phyloP scores from a whole-genome alignment of 169 alveolate species.

The Amoebophrya sp. region DNA sequence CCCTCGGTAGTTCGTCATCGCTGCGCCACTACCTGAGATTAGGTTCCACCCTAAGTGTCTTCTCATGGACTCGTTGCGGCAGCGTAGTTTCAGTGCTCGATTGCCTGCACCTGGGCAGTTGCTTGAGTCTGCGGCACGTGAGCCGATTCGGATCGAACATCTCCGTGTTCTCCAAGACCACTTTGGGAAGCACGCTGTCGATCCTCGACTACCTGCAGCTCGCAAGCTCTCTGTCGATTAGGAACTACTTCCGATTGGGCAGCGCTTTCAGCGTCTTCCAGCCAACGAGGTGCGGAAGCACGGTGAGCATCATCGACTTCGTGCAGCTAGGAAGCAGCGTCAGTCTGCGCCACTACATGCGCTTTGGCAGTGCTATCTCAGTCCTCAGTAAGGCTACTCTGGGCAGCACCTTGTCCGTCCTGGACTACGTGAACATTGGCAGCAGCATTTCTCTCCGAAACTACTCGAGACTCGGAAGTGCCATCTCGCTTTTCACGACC shows the following conservation, averaged over 20 bases:
- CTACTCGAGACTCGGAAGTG: background rate
- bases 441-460: background rate
- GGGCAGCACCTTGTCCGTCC: conserved; percentile 30
- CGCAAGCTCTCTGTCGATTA: background rate
- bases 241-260: background rate
- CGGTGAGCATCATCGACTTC: conserved; percentile 21
- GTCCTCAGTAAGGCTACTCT: no score
- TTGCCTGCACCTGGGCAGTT: background rate
- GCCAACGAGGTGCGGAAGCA: conserved; percentile 28
- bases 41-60: conserved; percentile 9
- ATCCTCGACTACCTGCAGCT: conserved; percentile 29
- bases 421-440: background rate
- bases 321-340: conserved; percentile 11
- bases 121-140: background rate
- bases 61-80: background rate
- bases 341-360: background rate
- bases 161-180: conserved; percentile 9
- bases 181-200: background rate
- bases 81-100: conserved; percentile 32
- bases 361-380: conserved; percentile 33
- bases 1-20: conserved; percentile 15
- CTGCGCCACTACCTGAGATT: background rate
- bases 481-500: background rate
- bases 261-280: conserved; percentile 12
- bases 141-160: background rate